Conservation (phyloP, 768 basidiomycete genomes). For the Amanita rimosa region DNA sequence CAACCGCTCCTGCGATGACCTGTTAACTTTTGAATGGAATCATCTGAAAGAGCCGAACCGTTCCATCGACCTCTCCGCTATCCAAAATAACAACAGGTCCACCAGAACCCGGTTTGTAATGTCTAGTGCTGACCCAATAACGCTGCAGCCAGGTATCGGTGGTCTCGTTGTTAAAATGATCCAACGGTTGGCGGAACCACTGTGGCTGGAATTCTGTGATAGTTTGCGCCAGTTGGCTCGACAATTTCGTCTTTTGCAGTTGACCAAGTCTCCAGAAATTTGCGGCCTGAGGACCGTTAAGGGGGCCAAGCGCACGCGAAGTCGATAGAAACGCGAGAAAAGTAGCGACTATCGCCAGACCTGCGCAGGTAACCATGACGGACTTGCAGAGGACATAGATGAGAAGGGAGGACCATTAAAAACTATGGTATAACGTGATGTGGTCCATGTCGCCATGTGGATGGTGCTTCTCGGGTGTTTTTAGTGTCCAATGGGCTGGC, state of each 20-base stretch:
- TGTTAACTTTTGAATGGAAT: neutral
- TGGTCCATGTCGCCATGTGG: too few relatives aligned
- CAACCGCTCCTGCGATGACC: conserved; percentile 26
- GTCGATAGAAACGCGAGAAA: conserved; percentile 2
- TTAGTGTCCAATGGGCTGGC: too few relatives aligned
- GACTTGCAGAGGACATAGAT: neutral
- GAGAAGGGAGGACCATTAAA: neutral
- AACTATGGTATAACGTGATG: too few relatives aligned
- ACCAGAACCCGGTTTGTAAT: conserved; percentile 59
- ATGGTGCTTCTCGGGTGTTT: too few relatives aligned
- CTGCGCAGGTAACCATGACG: neutral
- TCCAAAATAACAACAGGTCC: conserved; percentile 88
- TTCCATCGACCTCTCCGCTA: conserved; percentile 87
- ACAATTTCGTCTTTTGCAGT: conserved; percentile 10
- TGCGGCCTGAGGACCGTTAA: conserved; percentile 42
- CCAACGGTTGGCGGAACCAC: conserved; percentile 78
- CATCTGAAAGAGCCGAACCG: conserved; percentile 26
- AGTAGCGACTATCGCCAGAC: neutral
- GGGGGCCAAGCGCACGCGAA: conserved; percentile 13
- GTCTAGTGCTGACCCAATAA: conserved; percentile 84
- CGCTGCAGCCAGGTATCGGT: conserved; percentile 70
- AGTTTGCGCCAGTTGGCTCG: conserved; percentile 10
- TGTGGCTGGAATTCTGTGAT: conserved; percentile 38
- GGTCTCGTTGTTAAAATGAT: conserved; percentile 54
- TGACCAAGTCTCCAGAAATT: conserved; percentile 50